Base-by-base conservation (phyloP, 2,329 filamentous ascomycete genomes). In the Cytospora piceae region DNA sequence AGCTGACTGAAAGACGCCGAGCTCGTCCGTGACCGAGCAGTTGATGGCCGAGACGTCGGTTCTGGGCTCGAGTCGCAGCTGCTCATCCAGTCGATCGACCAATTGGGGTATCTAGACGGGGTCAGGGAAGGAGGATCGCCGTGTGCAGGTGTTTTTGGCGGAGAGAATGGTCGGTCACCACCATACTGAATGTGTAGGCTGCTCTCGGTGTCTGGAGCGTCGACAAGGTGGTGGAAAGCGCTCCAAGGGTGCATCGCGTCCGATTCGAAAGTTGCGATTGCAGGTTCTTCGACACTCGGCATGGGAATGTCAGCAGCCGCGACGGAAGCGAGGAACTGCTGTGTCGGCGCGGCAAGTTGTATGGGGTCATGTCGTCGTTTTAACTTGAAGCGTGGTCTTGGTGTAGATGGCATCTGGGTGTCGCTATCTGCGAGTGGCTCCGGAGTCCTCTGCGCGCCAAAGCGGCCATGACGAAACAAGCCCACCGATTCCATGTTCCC, bases 251-350 rank as follows among this genome's bases (percentile, higher is more conserved):
- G 70, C 55, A 68, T 62, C 14, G 37, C 63, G 42, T 68, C 63
- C n/a, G 63, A 53, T 24, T 59, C 66, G 31, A 58, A 63, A 2
- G 64, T 61, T 29, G 77, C 74, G 37, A 73, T 69, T 51, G 81
- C 78, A 59, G 85, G 82, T 67, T 84, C 80, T 74, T 90, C 87
- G 64, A 90, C 88, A 73, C 86, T 89, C 17, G 86, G 87, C 60
- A 90, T 83, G 29, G 87, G 85, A 4, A 88, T 78, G 72, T 90
- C 87, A 67, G 86, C 87, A 22, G 86, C 86, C 54, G 85, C 87
- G 65, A 90, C 87, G 4, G 86, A 89, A 3, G 86, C 87, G n/a
- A 90, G 81, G 71, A 90, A 90, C 59, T 89, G 85, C 71, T 87
- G 81, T 1, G 87, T 89, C 2, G 87, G 86, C 46, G 86, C 86